Base-by-base conservation (phyloP, 148 eudicot species). In the Persicaria maculosa region DNA sequence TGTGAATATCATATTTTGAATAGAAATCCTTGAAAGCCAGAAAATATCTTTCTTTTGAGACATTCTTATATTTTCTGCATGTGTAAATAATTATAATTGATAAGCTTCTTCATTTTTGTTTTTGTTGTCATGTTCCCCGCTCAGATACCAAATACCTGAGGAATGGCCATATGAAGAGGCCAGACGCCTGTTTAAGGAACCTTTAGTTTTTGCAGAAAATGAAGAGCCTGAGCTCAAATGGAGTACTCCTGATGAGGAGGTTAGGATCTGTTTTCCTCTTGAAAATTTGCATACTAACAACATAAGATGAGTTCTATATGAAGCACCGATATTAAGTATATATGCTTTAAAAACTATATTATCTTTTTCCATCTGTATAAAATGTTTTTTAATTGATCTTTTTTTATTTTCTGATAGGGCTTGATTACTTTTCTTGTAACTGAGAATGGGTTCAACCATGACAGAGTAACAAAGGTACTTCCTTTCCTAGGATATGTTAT, bases 81-180 rank as follows among this genome's bases (percentile, higher is more conserved):
- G 31, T 57, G 0, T 4, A 19, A 36, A 4, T 64, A 36, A 64
- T 5, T 64, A 36, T 31, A 12, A 64, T 1, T 22, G 0, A 22
- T 22, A 22, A 22, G 25, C 17, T 36, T 36, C 3, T 14, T 64
- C n/a, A 47, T 11, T 64, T 22, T 22, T 22, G 9, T 6, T 64
- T 64, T 40, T 64, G 15, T 1, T 9, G 25, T 6, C 65, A 59
- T 40, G 9, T 64, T 12, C 45, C 16, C 45, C 40, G 46, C 75
- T 73, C 74, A 95, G 99, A 80, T 95, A 88, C 80, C 94, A 87
- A 76, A 86, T 95, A 80, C 91, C 99, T 74, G 99, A 92, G 52
- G 89, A 92, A 48, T 95, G 99, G 99, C 99, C 99, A 46, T 95
- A 90, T 83, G 78, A 92, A 77, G 99, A 90, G 83, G 99, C 96